Conservation (phyloP, 306 rosid species). For the Begonia fuchsioides region DNA sequence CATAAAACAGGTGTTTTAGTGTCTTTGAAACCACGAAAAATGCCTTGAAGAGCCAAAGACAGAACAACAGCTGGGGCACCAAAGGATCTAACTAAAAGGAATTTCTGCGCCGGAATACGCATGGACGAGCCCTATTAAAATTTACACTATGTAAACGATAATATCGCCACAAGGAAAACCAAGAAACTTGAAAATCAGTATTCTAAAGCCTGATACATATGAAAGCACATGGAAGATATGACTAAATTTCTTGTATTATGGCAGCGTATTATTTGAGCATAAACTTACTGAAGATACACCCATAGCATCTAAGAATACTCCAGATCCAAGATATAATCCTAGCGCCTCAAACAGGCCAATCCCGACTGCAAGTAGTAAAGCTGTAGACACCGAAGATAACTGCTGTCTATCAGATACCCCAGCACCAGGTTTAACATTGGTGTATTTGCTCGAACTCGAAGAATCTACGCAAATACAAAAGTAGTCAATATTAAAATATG, state of each 20-base stretch:
- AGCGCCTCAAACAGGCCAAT: constrained; percentile 82
- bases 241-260: neutral
- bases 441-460: constrained; percentile 13
- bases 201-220: neutral
- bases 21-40: constrained; percentile 96
- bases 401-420: constrained; percentile 35
- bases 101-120: constrained; percentile 37
- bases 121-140: constrained; percentile 57
- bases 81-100: constrained; percentile 66
- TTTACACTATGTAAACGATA: neutral
- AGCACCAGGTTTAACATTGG: constrained; percentile 26
- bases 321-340: constrained; percentile 64
- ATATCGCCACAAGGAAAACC: neutral
- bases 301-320: constrained; percentile 48
- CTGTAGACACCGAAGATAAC: constrained; percentile 84
- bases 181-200: neutral
- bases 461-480: constrained; percentile 21
- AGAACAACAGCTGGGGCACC: constrained; percentile 99
- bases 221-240: neutral
- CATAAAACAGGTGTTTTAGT: constrained; percentile 83
- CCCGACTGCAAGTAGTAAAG: constrained; percentile 59
- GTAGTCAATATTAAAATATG: constrained; percentile 8
- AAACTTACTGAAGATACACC: constrained; percentile 66
- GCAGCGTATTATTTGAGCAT: constrained; percentile 2
- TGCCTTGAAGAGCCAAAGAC: constrained; percentile 92